Conservation (phyloP, 2,329 filamentous ascomycete species). For the Gliomastix tumulicola region DNA sequence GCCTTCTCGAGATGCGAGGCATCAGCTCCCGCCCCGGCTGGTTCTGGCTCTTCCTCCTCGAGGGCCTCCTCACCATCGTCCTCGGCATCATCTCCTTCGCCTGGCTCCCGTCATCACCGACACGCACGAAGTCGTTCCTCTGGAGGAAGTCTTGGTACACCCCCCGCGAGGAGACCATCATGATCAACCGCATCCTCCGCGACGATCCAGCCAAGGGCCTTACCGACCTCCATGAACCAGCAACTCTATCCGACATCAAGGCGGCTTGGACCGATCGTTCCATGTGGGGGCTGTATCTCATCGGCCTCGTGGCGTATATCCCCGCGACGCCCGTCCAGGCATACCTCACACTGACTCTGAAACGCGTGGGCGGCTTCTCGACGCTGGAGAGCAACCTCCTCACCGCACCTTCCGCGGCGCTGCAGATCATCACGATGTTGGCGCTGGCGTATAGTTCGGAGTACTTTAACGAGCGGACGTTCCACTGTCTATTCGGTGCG, state of each 20-base stretch:
- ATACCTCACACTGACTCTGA: slow-evolving; percentile 50
- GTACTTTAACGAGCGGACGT: slow-evolving; percentile 44
- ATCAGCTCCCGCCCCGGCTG: slow-evolving; percentile 40
- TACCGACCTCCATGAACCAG: slow-evolving; percentile 34
- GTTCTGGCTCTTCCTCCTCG: slow-evolving; percentile 45
- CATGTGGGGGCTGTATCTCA: slow-evolving; percentile 42
- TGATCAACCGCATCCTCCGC: slow-evolving; percentile 54
- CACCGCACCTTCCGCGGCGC: slow-evolving; percentile 48
- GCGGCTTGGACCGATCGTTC: slow-evolving; percentile 35
- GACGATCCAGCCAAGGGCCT: slow-evolving; percentile 45
- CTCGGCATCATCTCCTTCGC: slow-evolving; percentile 47
- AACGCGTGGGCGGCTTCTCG: slow-evolving; percentile 43
- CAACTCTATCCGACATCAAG: slow-evolving; percentile 33
- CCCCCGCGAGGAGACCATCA: slow-evolving; percentile 61
- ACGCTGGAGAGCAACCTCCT: slow-evolving; percentile 57
- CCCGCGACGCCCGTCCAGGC: slow-evolving; percentile 36
- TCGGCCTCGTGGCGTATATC: slow-evolving; percentile 41
- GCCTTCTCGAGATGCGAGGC: slow-evolving; percentile 42
- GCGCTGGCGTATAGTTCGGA: slow-evolving; percentile 46
- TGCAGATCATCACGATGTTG: slow-evolving; percentile 52
- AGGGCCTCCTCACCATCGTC: slow-evolving; percentile 37
- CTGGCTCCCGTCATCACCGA: slow-evolving; percentile 51
- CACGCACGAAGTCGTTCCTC: slow-evolving; percentile 54
- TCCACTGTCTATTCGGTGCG: slow-evolving; percentile 44
- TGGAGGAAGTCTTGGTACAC: slow-evolving; percentile 60